Evolutionary conservation across 169 alveolate genomes (phyloP), one percentile per base, ranked within the genome.

Genomic region (Cyclospora cayetanensis): DNA sequence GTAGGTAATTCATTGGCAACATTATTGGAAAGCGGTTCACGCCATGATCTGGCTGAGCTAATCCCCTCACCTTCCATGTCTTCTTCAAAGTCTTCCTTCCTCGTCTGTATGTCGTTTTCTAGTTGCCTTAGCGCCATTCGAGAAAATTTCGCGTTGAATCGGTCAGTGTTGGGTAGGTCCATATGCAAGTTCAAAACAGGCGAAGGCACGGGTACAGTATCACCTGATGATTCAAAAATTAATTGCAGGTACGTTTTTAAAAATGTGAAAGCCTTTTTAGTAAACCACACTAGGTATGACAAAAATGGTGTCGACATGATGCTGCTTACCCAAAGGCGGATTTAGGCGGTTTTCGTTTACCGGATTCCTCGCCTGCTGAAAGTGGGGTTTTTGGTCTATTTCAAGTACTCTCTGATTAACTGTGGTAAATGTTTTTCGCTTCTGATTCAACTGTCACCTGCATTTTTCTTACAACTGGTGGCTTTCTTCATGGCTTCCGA

Each of bases 161-260:
- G 34, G 68, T 84, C 91, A 35, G 80, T 65, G 82, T 60, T 41
- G 5, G 91, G 91, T 9, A 84, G 41, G 43, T 84, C 91, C 46
- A 84, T 34, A 43, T 84, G 91, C 2, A 84, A 4, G 43, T 84
- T 84, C 52, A 84, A 29, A 52, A 84, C 91, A n/a, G 91, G 82
- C 37, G 46, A 84, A 29, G 82, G 79, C 9, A 82, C 4, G 70
- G 91, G 91, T 0, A 82, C 18, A 18, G 53, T 41, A 42, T 84
- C 91, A 9, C 91, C 91, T 84, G 31, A 35, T 9, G 39, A 0
- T 35, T 35, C 11, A 79, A 11, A 22, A 25, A 27, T 25, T 9
- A 46, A 11, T 12, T 70, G n/a, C 7, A 70, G 37, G 60, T 15
- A 46, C 15, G 18, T 12, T n/a, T 65, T 11, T 11, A 65, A 22